Evolutionary conservation across 2,329 filamentous ascomycete species (phyloP), one percentile per base, ranked within the genome.

Genomic region (Cercospora sp.): DNA sequence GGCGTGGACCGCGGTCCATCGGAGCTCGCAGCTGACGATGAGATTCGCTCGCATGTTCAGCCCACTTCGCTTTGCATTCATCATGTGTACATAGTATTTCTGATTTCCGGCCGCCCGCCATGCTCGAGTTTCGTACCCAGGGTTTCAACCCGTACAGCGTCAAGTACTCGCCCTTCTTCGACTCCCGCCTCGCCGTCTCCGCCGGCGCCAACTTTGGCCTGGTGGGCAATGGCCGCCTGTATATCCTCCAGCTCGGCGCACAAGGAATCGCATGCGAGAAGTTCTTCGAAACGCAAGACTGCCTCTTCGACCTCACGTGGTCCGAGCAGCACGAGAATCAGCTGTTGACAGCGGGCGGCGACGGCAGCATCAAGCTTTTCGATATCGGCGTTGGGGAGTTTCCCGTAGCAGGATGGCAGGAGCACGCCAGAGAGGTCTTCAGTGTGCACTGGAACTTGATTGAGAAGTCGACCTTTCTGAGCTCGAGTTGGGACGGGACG

Each of bases 81-180:
- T 20, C 28, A 59, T 59, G 55, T 62, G 60, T 62, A 51, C 39
- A 62, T 51, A 51, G 60, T 26, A 28, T 39, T 60, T 33, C 23
- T 62, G 18, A 20, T 18, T 16, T 48, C 23, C 9, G 55, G 55
- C 55, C 55, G 30, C 31, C 30, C 61, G 48, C 61, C 42, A 63
- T 63, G 61, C 90, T 98, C 75, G 93, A 97, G 82, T 98, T 92
- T 82, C 91, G 92, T 72, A 98, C 95, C 23, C 87, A 92, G 78
- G 95, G 95, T 76, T 98, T 89, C 86, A 97, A 98, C 80, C 94
- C 94, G 76, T 97, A 96, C 82, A 92, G 92, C 74, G 93, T 97
- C 81, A 97, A 97, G 82, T 99, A 98, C 85, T 98, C 94, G 65
- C 95, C 95, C 6, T 99, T 97, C 84, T 96, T 96, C 83, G 95